A percentile compares a stretch with the other conserved stretches of the same genome.
phyloP scores from a whole-genome alignment of 768 basidiomycete genomes.

The Kondoa subrosea region DNA sequence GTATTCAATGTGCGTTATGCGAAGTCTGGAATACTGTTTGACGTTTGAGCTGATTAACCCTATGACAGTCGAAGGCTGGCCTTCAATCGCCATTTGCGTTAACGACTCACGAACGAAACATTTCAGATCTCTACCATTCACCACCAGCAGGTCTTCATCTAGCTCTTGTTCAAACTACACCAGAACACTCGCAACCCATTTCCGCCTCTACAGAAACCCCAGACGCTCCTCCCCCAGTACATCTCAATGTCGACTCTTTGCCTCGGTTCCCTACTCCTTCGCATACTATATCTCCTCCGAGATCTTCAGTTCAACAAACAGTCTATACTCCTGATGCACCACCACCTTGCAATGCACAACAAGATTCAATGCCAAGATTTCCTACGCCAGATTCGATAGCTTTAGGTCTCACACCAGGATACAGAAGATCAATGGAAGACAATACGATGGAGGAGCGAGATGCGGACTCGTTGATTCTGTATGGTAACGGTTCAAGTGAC shows the following conservation, averaged over 20 bases:
- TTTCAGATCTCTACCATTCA: not conserved
- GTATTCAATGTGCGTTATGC: not conserved
- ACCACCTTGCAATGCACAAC: not conserved
- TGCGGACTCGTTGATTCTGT: not conserved
- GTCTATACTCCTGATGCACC: not conserved
- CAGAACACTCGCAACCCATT: not conserved
- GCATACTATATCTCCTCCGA: not conserved
- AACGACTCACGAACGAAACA: not conserved
- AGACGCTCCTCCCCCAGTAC: not conserved
- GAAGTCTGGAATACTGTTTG: not conserved
- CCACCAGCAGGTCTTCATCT: not conserved
- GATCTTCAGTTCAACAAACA: not conserved
- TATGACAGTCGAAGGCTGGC: not conserved
- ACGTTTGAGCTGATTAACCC: not conserved
- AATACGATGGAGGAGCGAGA: not conserved
- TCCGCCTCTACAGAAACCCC: not conserved
- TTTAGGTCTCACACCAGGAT: slow-evolving; percentile 14
- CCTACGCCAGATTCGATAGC: slow-evolving; percentile 17
- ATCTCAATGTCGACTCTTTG: not conserved
- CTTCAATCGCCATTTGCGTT: not conserved
- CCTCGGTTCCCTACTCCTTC: slow-evolving; percentile 1
- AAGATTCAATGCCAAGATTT: slow-evolving; percentile 14
- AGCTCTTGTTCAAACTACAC: not conserved
- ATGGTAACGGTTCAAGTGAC: too few relatives aligned
- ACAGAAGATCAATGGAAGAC: not conserved